Evolutionary conservation across 108 stramenopile species (phyloP), one percentile per base, ranked within the genome.

Genomic region (Pseudonitzschia pungens): DNA sequence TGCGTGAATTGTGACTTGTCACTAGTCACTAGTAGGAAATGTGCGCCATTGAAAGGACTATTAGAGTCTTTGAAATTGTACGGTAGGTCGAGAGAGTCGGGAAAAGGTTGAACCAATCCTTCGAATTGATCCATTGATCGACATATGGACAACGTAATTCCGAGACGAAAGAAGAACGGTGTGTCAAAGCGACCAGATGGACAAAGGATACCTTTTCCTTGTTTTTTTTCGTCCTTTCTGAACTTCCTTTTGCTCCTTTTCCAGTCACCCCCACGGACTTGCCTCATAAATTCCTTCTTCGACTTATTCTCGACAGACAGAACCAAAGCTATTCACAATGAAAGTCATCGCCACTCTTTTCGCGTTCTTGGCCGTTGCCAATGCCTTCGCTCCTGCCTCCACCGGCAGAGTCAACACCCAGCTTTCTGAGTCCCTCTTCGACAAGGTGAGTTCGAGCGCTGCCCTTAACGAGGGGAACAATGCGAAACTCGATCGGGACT

Each of bases 341-440:
- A 92, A 94, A 86, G 69, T 71, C 72, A 53, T 83, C 69, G 83
- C 86, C 58, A 54, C 86, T 65, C 73, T 91, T 84, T 77, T 89
- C 53, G 81, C 92, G 68, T 74, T 78, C 64, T 64, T 94, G 68
- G 86, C 84, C 40, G 76, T 84, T 63, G 90, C 89, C 64, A 78
- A 83, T 31, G 93, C 93, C 51, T 94, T 94, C 70, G 90, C 88
- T 60, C 90, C 92, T 11, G 41, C 77, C 28, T 54, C 82, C 51
- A 58, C 42, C 40, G 77, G 71, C 29, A 77, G 73, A 68, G 59
- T 53, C 45, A 50, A 45, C 42, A 75, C 69, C 64, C 71, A 74
- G n/a, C 32, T 68, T 51, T 70, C 74, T 28, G 57, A 69, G 53
- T 68, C 75, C 26, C 36, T 81, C 8, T 76, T 81, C 16, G 80